Evolutionary conservation across 768 basidiomycete species (phyloP), one percentile per base, ranked within the genome.

Genomic region (Mycena kentingensis): DNA sequence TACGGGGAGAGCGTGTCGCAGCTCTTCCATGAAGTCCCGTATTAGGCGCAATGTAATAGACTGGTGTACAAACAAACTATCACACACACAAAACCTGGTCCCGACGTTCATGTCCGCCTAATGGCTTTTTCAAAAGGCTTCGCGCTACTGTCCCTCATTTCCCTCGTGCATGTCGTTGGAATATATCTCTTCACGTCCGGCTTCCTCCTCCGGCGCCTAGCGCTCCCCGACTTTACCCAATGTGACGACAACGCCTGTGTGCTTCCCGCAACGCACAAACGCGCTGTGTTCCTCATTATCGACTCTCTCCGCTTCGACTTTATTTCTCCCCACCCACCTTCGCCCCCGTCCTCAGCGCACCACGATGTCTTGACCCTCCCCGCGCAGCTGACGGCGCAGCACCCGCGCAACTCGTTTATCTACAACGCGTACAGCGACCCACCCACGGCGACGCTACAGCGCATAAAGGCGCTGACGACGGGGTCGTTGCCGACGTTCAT

Each of bases 301-400:
- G 97, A 98, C 68, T 81, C 96, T 0, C 77, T 99, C 21, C 88
- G 97, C 2, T 95, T 93, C 63, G 96, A 99, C 71, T 98, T 98
- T 67, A 71, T 98, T 38, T 79, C 91, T 0, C 83, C 87, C 2
- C 65, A 87, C 49, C 84, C 88, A 0, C 84, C 84, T 5, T 63
- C 71, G 16, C 85, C 85, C 3, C 61, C 70, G 0, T 88, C 88
- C 1, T 78, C 81, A 2, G 81, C 83, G 60, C 88, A 93, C 65
- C 94, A 97, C 67, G 81, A 90, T 67, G 76, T 94, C 21, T 70
- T 99, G 22, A 88, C 84, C 0, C 75, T 96, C 12, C 96, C 96
- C 0, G 73, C 76, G 3, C 80, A 89, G 62, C 77, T 98, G 28
- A 85, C 89, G 0, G 71, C 73, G 0, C 62, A 70, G 2, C 69